A percentile compares a stretch with the other conserved stretches of the same genome.
phyloP scores from a whole-genome alignment of 345 rosid genomes.

The Theobroma cacao region DNA sequence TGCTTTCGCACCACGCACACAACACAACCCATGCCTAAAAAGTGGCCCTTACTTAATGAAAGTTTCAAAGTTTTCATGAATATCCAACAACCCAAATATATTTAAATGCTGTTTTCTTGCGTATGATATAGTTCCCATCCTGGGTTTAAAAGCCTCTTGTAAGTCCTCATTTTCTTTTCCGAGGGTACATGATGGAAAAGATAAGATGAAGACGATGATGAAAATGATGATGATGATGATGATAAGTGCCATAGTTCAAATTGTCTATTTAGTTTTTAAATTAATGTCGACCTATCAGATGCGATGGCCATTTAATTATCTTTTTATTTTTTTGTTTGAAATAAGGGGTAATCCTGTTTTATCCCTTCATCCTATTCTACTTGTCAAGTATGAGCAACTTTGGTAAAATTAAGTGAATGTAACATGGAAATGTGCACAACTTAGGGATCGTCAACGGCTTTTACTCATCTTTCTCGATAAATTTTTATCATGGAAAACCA shows the following conservation, averaged over 20 bases:
- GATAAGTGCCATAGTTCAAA: neutral
- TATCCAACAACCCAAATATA: neutral
- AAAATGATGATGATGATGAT: too few species aligned
- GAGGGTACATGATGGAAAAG: slow-evolving; percentile 1
- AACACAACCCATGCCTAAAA: neutral
- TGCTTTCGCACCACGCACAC: slow-evolving; percentile 28
- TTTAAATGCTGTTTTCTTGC: neutral
- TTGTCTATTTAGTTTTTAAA: neutral
- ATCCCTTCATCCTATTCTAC: too few species aligned
- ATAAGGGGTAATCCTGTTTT: too few species aligned
- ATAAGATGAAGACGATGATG: too few species aligned
- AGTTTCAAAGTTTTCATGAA: slow-evolving; percentile 18
- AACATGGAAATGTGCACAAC: neutral
- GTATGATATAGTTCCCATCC: neutral
- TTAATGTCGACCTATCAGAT: too few species aligned
- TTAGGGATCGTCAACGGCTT: neutral
- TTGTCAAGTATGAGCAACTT: neutral
- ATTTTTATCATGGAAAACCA: neutral
- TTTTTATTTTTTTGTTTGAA: too few species aligned
- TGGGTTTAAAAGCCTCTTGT: neutral
- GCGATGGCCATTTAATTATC: too few species aligned
- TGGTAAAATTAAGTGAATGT: neutral
- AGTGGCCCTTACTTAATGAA: neutral
- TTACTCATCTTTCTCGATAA: neutral
- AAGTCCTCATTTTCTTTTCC: neutral